Evolutionary conservation across 2,329 filamentous ascomycete genomes (phyloP), one percentile per base, ranked within the genome.

Genomic region (Arthroderma sp.): DNA sequence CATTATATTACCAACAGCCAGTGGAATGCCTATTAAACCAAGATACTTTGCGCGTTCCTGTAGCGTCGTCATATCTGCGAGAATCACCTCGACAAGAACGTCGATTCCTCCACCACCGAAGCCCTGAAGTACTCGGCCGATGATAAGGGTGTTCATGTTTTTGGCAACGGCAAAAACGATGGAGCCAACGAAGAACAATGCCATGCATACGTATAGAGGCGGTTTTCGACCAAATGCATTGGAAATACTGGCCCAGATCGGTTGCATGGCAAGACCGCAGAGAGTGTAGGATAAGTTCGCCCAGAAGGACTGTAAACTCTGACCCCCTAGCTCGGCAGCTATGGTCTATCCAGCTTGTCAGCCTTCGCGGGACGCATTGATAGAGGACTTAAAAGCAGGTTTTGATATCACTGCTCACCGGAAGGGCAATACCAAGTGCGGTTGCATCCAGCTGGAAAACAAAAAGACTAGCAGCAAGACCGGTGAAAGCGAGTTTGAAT

Each of bases 271-370:
- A 51, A 55, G 53, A 17, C 28, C 47, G 11, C 56, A 54, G 6
- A 62, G 71, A 15, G 85, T 71, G 64, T 82, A 85, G 25, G 79
- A 79, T 5, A 82, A 84, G 1, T 81, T 82, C n/a, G 79, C 76
- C 82, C 82, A 85, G 66, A 85, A 85, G 0, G 81, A 78, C 66
- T 84, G 72, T 13, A 79, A 71, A 3, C 75, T 76, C 1, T 70
- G 75, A 37, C 77, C 77, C 15, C 71, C 61, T 8, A 81, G 70
- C n/a, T 74, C 72, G 7, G 67, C 58, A 21, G 76, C 74, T 56
- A 80, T 77, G 47, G 21, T 19, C 47, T 51, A 43, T 43, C 17
- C 17, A 43, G n/a, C n/a, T n/a, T n/a, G n/a, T n/a, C n/a, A n/a
- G n/a, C n/a, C n/a, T n/a, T n/a, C n/a, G n/a, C n/a, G n/a, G n/a